phyloP scores from a whole-genome alignment of 768 basidiomycete genomes.

The Leccinum barrowsii region DNA sequence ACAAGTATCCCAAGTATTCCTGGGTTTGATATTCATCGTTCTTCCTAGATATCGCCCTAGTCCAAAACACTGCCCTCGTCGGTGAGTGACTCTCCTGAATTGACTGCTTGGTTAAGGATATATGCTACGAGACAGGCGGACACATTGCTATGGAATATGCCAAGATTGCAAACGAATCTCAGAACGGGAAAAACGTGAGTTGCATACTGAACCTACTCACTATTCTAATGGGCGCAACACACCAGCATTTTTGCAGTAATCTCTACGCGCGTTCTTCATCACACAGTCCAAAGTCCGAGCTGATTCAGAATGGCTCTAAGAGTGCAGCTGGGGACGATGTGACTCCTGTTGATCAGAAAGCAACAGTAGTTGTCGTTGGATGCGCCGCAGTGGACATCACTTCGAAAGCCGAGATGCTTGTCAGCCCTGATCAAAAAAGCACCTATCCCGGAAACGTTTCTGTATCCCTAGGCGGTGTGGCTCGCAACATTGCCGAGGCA shows the following conservation, averaged over 20 bases:
- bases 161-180: slow-evolving; percentile 36
- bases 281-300: not conserved
- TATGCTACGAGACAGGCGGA: slow-evolving; percentile 47
- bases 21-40: not conserved
- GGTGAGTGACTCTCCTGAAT: slow-evolving; percentile 44
- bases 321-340: not conserved
- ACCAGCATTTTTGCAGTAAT: slow-evolving; percentile 12
- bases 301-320: not conserved
- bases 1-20: slow-evolving; percentile 1
- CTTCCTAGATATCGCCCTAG: slow-evolving; percentile 72
- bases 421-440: slow-evolving; percentile 47
- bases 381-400: slow-evolving; percentile 90
- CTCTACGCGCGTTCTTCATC: not conserved
- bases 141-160: slow-evolving; percentile 78
- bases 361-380: slow-evolving; percentile 71
- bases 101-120: not conserved
- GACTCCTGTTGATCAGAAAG: slow-evolving; percentile 19
- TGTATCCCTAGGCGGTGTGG: slow-evolving; percentile 83
- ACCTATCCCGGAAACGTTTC: slow-evolving; percentile 78
- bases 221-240: slow-evolving; percentile 1
- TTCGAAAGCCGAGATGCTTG: slow-evolving; percentile 40
- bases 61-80: slow-evolving; percentile 83
- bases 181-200: slow-evolving; percentile 18
- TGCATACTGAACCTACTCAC: not conserved
- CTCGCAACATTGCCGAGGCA: slow-evolving; percentile 92